phyloP scores from a whole-genome alignment of 2,329 filamentous ascomycete genomes.

The Trichophyton simii region DNA sequence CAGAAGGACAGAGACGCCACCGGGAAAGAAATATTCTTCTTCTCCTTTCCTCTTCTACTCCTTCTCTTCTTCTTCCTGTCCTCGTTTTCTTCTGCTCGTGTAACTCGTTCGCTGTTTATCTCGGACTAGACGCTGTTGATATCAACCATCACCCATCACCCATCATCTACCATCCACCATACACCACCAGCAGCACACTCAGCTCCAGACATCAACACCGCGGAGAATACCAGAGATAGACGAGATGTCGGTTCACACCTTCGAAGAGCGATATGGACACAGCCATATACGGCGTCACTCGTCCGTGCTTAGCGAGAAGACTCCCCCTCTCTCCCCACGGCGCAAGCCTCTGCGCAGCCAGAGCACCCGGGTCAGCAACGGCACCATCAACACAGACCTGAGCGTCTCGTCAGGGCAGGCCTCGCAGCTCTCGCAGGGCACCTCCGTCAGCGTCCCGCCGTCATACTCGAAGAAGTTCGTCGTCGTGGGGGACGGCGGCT shows the following conservation, averaged over 20 bases:
- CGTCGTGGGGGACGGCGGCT: slow-evolving; percentile 93
- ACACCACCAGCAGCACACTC: too few species aligned
- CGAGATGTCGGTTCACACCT: slow-evolving; percentile 12
- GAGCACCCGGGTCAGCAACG: slow-evolving; percentile 64
- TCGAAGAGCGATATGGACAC: slow-evolving; percentile 11
- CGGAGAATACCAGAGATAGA: not conserved
- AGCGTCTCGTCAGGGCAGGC: slow-evolving; percentile 60
- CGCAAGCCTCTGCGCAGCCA: slow-evolving; percentile 40
- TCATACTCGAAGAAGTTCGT: slow-evolving; percentile 99
- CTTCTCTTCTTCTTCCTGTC: not conserved
- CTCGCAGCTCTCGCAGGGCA: slow-evolving; percentile 49
- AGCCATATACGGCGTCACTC: slow-evolving; percentile 48
- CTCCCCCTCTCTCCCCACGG: slow-evolving; percentile 30
- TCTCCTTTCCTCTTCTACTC: not conserved
- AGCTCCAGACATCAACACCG: not conserved
- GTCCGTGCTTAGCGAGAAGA: slow-evolving; percentile 29
- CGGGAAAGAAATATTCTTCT: not conserved
- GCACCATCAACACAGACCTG: slow-evolving; percentile 75
- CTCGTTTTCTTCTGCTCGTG: not conserved
- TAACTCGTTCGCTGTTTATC: not conserved
- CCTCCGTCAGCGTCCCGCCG: slow-evolving; percentile 75
- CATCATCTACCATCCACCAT: too few species aligned
- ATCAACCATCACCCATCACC: too few species aligned
- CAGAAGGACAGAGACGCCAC: not conserved
- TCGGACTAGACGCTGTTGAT: not conserved